Conservation (phyloP, 2,329 filamentous ascomycete species). For the Penicillium sp. region DNA sequence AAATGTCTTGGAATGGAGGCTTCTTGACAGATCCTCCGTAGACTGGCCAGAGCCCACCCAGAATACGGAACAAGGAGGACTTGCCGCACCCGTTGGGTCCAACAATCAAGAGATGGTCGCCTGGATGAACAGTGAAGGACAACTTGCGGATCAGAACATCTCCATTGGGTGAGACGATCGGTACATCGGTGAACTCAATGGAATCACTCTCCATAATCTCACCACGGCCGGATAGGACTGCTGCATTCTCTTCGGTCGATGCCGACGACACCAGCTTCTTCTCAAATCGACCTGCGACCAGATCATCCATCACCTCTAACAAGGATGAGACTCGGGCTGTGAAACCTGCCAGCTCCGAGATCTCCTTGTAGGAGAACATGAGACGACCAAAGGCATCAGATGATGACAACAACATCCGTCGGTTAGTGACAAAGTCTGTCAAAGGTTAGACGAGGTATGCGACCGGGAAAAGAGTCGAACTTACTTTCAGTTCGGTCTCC, state of each 20-base stretch:
- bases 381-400: slow-evolving; percentile 94
- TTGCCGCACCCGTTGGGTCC: slow-evolving; percentile 98
- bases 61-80: slow-evolving; percentile 90
- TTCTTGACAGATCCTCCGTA: slow-evolving; percentile 94
- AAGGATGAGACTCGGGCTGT: slow-evolving; percentile 88
- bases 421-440: slow-evolving; percentile 83
- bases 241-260: slow-evolving; percentile 75
- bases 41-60: slow-evolving; percentile 95
- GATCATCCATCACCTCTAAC: slow-evolving; percentile 91
- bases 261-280: slow-evolving; percentile 94
- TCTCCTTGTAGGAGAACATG: slow-evolving; percentile 98
- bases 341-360: slow-evolving; percentile 93
- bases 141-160: slow-evolving; percentile 84
- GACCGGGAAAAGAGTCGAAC: slow-evolving; percentile 16
- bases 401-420: slow-evolving; percentile 84
- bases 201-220: slow-evolving; percentile 76
- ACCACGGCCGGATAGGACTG: slow-evolving; percentile 78
- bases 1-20: slow-evolving; percentile 88
- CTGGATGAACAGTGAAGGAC: slow-evolving; percentile 80
- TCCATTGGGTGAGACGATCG: slow-evolving; percentile 95
- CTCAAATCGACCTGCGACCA: slow-evolving; percentile 85
- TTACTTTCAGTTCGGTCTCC: slow-evolving; percentile 59
- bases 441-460: not conserved
- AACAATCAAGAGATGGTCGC: slow-evolving; percentile 90
- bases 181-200: slow-evolving; percentile 84